These are phyloP conservation scores for Pyrenophora seminiperda DNA, from an alignment of 2,329 filamentous ascomycete species.

Conservation along the genomic window DNA sequence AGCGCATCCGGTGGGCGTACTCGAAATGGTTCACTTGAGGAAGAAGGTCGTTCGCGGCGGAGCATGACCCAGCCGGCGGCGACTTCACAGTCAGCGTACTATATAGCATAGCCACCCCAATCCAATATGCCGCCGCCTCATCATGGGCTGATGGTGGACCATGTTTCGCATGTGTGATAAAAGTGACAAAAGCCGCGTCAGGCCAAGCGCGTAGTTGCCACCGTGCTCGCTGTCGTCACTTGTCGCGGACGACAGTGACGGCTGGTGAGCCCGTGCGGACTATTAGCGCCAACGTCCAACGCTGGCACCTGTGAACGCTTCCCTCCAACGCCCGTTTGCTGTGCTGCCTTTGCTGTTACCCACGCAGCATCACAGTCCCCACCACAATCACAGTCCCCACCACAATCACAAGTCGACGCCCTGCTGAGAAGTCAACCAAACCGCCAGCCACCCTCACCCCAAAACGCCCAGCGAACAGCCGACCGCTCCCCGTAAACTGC, in stretches of 20 bases:
- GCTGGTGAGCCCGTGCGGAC: slow-evolving; percentile 15
- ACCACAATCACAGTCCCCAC: slow-evolving; percentile 4
- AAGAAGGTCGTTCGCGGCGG: not conserved
- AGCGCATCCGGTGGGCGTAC: slow-evolving; percentile 90
- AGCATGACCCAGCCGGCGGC: not conserved
- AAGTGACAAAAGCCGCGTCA: slow-evolving; percentile 2
- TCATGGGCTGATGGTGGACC: not conserved
- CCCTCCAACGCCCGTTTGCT: slow-evolving; percentile 16
- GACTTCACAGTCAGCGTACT: slow-evolving; percentile 2
- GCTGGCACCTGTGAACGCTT: slow-evolving; percentile 16
- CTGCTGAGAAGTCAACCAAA: not conserved
- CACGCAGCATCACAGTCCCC: slow-evolving; percentile 3
- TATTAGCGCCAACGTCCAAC: slow-evolving; percentile 18
- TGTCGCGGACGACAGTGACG: slow-evolving; percentile 13
- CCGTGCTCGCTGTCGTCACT: slow-evolving; percentile 5
- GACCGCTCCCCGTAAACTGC: slow-evolving; percentile 12
- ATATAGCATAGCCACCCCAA: slow-evolving; percentile 3
- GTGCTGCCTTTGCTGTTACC: slow-evolving; percentile 11
- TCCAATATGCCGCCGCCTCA: not conserved
- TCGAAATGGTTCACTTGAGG: slow-evolving; percentile 65
- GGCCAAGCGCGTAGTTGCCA: slow-evolving; percentile 11
- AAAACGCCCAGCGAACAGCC: slow-evolving; percentile 5
- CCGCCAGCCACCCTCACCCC: slow-evolving; percentile 1
- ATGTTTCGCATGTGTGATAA: not conserved
- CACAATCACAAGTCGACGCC: not conserved